Conservation (phyloP, 208 protist species). For the Leishmania martiniquensis region DNA sequence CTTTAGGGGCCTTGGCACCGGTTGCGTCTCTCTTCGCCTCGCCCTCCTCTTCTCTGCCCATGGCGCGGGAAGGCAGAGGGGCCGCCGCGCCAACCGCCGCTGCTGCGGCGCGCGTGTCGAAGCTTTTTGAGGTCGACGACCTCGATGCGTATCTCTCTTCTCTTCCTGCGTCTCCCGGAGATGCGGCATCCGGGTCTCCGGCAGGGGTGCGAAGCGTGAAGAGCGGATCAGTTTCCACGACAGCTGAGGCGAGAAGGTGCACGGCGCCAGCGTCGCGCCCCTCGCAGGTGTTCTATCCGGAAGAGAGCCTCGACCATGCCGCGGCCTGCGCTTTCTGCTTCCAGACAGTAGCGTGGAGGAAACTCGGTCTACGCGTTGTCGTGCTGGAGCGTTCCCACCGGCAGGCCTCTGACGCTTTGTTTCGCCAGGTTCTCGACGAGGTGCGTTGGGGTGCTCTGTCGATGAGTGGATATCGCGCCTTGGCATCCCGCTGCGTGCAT, state of each 20-base stretch:
- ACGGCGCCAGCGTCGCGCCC: background rate
- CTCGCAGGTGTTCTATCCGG: background rate
- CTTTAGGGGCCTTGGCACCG: too few species aligned
- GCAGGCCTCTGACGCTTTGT: constrained; percentile 40
- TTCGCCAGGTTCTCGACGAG: constrained; percentile 64
- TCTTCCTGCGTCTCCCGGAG: background rate
- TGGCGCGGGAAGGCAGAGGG: too few species aligned
- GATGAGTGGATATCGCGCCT: background rate
- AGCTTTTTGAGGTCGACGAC: background rate
- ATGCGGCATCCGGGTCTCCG: background rate
- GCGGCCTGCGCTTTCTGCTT: constrained; percentile 50
- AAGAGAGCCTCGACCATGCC: background rate
- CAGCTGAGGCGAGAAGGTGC: too few species aligned
- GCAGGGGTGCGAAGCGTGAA: too few species aligned
- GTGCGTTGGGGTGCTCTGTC: constrained; percentile 53
- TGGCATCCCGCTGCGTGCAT: constrained; percentile 15
- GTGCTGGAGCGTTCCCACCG: constrained; percentile 47
- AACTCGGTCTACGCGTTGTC: constrained; percentile 39
- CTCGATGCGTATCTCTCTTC: background rate
- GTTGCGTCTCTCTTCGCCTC: too few species aligned
- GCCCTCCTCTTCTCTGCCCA: too few species aligned
- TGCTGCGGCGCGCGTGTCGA: too few species aligned
- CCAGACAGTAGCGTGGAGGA: constrained; percentile 43
- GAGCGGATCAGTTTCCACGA: background rate
- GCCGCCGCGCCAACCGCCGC: too few species aligned